phyloP scores from a whole-genome alignment of 2,329 filamentous ascomycete species.

The Graphium sp. region DNA sequence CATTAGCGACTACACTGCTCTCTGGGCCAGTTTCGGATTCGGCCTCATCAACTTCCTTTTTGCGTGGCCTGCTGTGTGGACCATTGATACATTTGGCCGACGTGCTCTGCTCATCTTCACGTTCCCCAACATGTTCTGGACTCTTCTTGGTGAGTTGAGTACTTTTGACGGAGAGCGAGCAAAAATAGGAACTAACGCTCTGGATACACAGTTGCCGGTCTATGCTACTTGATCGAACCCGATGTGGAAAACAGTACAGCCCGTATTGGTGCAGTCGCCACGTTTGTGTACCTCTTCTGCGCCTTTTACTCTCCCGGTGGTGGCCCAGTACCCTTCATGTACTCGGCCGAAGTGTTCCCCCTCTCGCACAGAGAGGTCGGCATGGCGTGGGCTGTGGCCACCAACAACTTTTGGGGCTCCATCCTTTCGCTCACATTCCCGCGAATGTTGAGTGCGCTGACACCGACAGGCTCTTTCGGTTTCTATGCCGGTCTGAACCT shows the following conservation, averaged over 20 bases:
- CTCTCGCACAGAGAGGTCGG: constrained; percentile 46
- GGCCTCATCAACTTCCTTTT: constrained; percentile 46
- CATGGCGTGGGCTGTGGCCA: constrained; percentile 46
- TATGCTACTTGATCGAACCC: constrained; percentile 17
- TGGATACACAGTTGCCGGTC: constrained; percentile 14
- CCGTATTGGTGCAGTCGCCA: constrained; percentile 34
- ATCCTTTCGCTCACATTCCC: constrained; percentile 34
- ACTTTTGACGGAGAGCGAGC: background rate
- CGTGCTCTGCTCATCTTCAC: constrained; percentile 45
- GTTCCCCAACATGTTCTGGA: constrained; percentile 49
- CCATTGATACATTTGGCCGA: constrained; percentile 50
- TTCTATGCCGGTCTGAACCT: constrained; percentile 40
- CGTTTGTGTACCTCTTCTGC: constrained; percentile 49
- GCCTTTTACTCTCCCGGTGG: constrained; percentile 47
- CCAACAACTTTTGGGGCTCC: constrained; percentile 35
- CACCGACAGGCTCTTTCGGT: constrained; percentile 19
- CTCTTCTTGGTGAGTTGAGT: constrained; percentile 22
- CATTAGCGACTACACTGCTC: constrained; percentile 17
- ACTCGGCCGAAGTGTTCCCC: constrained; percentile 47
- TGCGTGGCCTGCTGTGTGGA: constrained; percentile 49
- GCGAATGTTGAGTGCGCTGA: constrained; percentile 21
- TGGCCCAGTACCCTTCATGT: constrained; percentile 45
- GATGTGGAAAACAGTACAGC: constrained; percentile 16
- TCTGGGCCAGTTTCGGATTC: constrained; percentile 25
- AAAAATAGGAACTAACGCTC: constrained; percentile 1